A percentile compares a stretch with the other conserved stretches of the same genome.
Evolutionary conservation across 2,329 filamentous ascomycete species (phyloP).

Genomic region (Aureobasidium sp.): DNA sequence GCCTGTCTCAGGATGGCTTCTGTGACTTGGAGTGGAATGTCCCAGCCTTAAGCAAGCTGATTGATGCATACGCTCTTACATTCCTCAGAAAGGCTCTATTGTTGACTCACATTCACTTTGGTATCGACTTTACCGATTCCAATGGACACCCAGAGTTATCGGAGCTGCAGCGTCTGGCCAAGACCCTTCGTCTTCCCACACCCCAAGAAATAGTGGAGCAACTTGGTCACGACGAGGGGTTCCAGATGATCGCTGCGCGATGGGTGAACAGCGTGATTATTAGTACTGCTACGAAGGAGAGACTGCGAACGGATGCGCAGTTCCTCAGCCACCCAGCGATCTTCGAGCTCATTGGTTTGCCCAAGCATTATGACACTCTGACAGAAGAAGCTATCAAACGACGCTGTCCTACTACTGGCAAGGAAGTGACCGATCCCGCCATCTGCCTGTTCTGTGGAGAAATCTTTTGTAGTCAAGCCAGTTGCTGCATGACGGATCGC

Average conservation of each 20-base stretch:
- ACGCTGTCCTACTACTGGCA: constrained; percentile 80
- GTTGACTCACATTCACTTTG: constrained; percentile 78
- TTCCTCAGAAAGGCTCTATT: constrained; percentile 83
- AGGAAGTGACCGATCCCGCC: constrained; percentile 82
- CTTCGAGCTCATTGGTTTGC: constrained; percentile 86
- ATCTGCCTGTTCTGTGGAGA: constrained; percentile 93
- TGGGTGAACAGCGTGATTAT: constrained; percentile 59
- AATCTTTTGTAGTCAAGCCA: constrained; percentile 91
- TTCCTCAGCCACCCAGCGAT: constrained; percentile 75
- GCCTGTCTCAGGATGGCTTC: background rate
- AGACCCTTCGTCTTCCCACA: constrained; percentile 64
- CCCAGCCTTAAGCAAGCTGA: background rate
- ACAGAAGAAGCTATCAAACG: constrained; percentile 84
- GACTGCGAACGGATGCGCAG: constrained; percentile 31
- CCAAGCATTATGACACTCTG: constrained; percentile 82
- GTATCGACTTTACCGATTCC: constrained; percentile 68
- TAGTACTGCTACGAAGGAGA: constrained; percentile 21
- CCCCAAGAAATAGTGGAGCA: constrained; percentile 70
- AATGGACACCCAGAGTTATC: constrained; percentile 21
- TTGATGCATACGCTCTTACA: constrained; percentile 71
- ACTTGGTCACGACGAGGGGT: constrained; percentile 37
- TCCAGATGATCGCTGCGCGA: constrained; percentile 47
- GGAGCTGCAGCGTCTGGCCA: constrained; percentile 75
- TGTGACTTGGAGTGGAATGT: background rate
- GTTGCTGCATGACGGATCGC: constrained; percentile 72